Evolutionary conservation across 2,329 filamentous ascomycete species (phyloP), one percentile per base, ranked within the genome.

Genomic region (Ceratocystis papillata): DNA sequence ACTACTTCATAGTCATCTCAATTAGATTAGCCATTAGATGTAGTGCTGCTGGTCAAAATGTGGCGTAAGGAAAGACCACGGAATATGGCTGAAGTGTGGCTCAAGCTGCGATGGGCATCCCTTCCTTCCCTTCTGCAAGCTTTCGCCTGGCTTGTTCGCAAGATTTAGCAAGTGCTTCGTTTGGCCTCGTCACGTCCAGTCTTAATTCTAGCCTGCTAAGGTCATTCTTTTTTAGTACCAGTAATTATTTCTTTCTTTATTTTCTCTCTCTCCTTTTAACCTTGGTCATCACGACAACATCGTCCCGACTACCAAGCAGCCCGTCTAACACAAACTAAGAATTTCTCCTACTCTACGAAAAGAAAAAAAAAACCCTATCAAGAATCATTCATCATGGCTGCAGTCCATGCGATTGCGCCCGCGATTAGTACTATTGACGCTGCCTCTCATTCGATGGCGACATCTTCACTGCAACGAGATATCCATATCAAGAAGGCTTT

Each of bases 401-500:
- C 55, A 17, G 55, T n/a, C 28, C 25, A 59, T 33, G 55, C 17
- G 55, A 59, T 59, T 59, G 55, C 55, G 55, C 55, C 55, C 4
- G 55, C n/a, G 25, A 7, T 22, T 45, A 10, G 8, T 12, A 41
- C 59, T 7, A 41, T n/a, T 25, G 59, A 62, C 15, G 20, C 33
- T 8, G 41, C 33, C 59, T 44, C 33, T 3, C 33, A 45, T 12
- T 12, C 33, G 59, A 22, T 45, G 33, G 28, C 17, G 8, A 4
- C 33, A 37, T 45, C 48, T 28, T 46, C 60, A 20, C 60, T 62
- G 5, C 30, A 59, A 22, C 63, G 53, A 17, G 63, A 65, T 15
- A 25, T 59, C 7, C 63, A 65, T 6, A 53, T 59, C 7, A 65
- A 65, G 28, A 46, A 65, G 53, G 63, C 63, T 20, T 17, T 65